These are phyloP conservation scores for Trypanosomatidae sp. DNA, from an alignment of 208 protist species.

Conservation along the genomic window DNA sequence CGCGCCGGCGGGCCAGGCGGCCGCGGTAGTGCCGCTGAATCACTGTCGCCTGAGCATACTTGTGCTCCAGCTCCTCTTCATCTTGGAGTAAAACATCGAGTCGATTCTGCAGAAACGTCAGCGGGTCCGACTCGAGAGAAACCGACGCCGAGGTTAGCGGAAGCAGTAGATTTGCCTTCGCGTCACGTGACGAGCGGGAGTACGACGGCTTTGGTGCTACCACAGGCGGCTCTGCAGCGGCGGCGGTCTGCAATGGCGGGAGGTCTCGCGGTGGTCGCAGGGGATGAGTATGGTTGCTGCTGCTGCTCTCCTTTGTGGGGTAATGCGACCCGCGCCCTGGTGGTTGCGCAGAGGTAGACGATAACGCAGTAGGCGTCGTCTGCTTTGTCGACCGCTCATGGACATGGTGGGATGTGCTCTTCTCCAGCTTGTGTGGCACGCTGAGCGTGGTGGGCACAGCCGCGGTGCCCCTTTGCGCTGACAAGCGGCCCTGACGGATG, in stretches of 20 bases:
- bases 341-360: neutral
- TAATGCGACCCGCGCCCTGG: neutral
- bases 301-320: neutral
- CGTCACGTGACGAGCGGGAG: neutral
- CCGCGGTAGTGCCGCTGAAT: constrained; percentile 75
- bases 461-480: neutral
- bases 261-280: constrained; percentile 20
- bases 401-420: neutral
- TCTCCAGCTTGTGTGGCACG: constrained; percentile 3
- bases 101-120: constrained; percentile 59
- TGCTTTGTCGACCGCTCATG: neutral
- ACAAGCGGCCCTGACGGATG: constrained; percentile 10
- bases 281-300: neutral
- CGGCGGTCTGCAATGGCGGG: constrained; percentile 19
- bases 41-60: constrained; percentile 49
- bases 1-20: constrained; percentile 40
- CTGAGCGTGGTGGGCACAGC: neutral
- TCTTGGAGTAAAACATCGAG: constrained; percentile 77
- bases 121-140: constrained; percentile 33
- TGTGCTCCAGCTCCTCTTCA: constrained; percentile 77
- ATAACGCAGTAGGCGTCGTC: neutral
- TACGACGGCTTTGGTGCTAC: neutral
- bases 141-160: neutral
- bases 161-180: neutral
- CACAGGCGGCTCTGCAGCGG: neutral